Conservation (phyloP, 495 filamentous ascomycete species). For the Aspergillus diversus region DNA sequence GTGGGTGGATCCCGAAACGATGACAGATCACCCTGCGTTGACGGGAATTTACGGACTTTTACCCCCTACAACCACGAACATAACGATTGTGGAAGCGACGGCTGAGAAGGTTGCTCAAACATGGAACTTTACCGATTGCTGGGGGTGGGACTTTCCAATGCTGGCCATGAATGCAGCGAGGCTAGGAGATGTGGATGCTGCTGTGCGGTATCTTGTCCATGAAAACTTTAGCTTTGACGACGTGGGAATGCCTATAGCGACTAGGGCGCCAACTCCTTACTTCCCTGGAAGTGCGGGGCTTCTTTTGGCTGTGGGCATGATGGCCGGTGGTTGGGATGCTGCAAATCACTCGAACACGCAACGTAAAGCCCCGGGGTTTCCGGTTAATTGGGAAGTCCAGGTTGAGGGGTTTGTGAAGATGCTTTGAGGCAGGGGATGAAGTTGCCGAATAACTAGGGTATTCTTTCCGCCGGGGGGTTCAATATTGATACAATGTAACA, state of each 20-base stretch:
- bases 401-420: conserved; percentile 44
- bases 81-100: too few relatives aligned
- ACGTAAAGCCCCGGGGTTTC: conserved; percentile 29
- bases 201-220: conserved; percentile 19
- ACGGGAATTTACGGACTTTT: too few relatives aligned
- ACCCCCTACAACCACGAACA: too few relatives aligned
- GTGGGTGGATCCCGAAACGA: too few relatives aligned
- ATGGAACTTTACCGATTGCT: conserved; percentile 22
- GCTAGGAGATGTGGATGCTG: conserved; percentile 17
- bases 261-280: conserved; percentile 57
- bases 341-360: not conserved
- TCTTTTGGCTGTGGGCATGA: conserved; percentile 56
- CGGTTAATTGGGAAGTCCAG: conserved; percentile 46
- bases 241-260: conserved; percentile 46
- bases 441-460: not conserved
- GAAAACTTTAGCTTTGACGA: conserved; percentile 22
- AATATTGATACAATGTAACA: not conserved
- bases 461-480: not conserved
- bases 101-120: conserved; percentile 8
- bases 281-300: conserved; percentile 53
- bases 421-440: not conserved
- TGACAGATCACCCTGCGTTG: too few relatives aligned
- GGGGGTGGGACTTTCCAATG: conserved; percentile 26
- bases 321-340: conserved; percentile 57
- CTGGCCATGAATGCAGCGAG: conserved; percentile 22